These are phyloP conservation scores for Pythium biforme DNA, from an alignment of 352 stramenopile genomes.

Conservation along the genomic window DNA sequence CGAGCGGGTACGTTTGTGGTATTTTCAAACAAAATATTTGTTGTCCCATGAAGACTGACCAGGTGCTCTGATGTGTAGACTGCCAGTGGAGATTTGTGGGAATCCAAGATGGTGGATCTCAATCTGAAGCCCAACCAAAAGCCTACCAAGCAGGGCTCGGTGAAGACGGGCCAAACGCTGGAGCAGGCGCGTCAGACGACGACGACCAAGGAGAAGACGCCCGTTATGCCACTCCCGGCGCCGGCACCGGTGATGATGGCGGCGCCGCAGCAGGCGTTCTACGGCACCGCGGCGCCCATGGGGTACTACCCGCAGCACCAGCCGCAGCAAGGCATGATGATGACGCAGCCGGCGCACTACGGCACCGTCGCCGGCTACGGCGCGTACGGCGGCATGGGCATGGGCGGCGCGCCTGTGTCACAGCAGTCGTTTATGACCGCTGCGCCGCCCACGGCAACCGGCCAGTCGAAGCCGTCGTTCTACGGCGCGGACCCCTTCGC, in stretches of 20 bases:
- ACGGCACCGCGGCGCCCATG: conserved; percentile 9
- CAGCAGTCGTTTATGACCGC: conserved; percentile 30
- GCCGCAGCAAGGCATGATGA: conserved; percentile 24
- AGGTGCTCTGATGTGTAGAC: conserved; percentile 24
- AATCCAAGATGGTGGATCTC: conserved; percentile 70
- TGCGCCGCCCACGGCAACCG: not conserved
- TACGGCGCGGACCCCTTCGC: conserved; percentile 28
- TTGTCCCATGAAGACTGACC: not conserved
- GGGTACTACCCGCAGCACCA: conserved; percentile 23
- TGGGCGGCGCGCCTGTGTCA: conserved; percentile 9
- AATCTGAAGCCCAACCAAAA: conserved; percentile 62
- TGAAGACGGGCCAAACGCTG: conserved; percentile 63
- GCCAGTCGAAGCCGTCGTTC: conserved; percentile 16
- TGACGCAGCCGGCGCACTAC: conserved; percentile 20
- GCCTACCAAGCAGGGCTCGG: conserved; percentile 28
- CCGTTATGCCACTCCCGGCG: conserved; percentile 44
- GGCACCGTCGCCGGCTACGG: conserved; percentile 21
- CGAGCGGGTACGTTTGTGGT: conserved; percentile 19
- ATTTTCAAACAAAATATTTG: not conserved
- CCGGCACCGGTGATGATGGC: conserved; percentile 21
- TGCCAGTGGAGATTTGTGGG: conserved; percentile 60
- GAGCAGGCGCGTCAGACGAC: conserved; percentile 62
- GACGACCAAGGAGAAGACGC: conserved; percentile 52
- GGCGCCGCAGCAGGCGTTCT: conserved; percentile 15
- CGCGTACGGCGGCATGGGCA: conserved; percentile 20